A percentile compares a stretch with the other conserved stretches of the same genome.
phyloP scores from a whole-genome alignment of 768 basidiomycete genomes.

The Naganishia vishniacii region DNA sequence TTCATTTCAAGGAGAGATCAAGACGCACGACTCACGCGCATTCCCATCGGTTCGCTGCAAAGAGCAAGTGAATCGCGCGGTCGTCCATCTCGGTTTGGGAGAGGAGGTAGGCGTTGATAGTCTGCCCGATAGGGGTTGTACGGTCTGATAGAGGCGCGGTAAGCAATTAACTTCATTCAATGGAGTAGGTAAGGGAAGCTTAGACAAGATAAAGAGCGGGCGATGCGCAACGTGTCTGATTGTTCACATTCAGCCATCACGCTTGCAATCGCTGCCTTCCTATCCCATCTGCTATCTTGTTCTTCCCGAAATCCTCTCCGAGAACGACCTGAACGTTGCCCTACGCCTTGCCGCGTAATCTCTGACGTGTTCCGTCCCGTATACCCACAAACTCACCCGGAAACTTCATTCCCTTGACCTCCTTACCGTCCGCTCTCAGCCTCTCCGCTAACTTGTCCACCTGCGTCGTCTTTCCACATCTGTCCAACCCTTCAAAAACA shows the following conservation, averaged over 20 bases:
- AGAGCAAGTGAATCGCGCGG: constrained; percentile 83
- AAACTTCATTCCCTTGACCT: constrained; percentile 70
- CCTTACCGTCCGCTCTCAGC: constrained; percentile 52
- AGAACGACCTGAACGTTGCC: too few species aligned
- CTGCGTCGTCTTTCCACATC: constrained; percentile 91
- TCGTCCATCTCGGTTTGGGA: constrained; percentile 83
- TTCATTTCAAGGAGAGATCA: neutral
- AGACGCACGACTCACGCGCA: constrained; percentile 58
- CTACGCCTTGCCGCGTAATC: too few species aligned
- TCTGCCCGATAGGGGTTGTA: constrained; percentile 79
- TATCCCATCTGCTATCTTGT: too few species aligned
- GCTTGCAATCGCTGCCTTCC: too few species aligned
- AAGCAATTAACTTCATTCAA: neutral
- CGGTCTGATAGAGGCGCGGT: constrained; percentile 58
- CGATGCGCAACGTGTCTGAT: too few species aligned
- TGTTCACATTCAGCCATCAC: too few species aligned
- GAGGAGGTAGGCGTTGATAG: constrained; percentile 87
- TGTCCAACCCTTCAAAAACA: constrained; percentile 91
- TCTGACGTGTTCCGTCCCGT: too few species aligned
- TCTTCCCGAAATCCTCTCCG: too few species aligned
- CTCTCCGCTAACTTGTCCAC: constrained; percentile 58
- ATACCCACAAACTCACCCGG: constrained; percentile 62
- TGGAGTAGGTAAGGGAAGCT: neutral
- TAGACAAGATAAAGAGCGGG: neutral
- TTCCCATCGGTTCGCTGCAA: constrained; percentile 97